Evolutionary conservation across 1,139 yeast species (phyloP).

Genomic region (Zygotorulaspora mrakii): DNA sequence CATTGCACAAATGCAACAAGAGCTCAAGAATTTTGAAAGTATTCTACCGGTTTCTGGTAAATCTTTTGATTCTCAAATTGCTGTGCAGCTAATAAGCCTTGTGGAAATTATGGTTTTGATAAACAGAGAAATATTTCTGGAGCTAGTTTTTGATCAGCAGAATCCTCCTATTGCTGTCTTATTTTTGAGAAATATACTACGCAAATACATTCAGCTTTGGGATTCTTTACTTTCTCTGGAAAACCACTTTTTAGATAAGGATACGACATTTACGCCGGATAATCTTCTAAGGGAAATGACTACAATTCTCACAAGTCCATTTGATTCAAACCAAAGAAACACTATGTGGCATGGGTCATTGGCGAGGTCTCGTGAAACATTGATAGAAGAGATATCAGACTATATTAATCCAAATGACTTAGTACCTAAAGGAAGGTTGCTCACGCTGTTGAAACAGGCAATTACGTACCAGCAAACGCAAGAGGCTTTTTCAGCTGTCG

Average conservation of each 20-base stretch:
- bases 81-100: slow-evolving; percentile 19
- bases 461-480: slow-evolving; percentile 44
- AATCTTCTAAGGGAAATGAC: slow-evolving; percentile 29
- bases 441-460: slow-evolving; percentile 51
- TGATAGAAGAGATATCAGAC: slow-evolving; percentile 45
- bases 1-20: slow-evolving; percentile 17
- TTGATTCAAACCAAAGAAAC: slow-evolving; percentile 22
- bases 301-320: slow-evolving; percentile 30
- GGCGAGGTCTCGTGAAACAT: slow-evolving; percentile 41
- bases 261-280: slow-evolving; percentile 29
- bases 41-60: slow-evolving; percentile 28
- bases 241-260: slow-evolving; percentile 26
- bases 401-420: slow-evolving; percentile 50
- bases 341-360: slow-evolving; percentile 41
- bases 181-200: slow-evolving; percentile 41
- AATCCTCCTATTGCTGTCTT: slow-evolving; percentile 42
- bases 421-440: slow-evolving; percentile 51
- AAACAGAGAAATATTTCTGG: slow-evolving; percentile 41
- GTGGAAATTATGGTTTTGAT: slow-evolving; percentile 38
- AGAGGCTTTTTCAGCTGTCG: slow-evolving; percentile 39
- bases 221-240: slow-evolving; percentile 38
- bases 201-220: slow-evolving; percentile 37
- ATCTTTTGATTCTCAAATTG: slow-evolving; percentile 10
- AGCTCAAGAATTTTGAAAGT: slow-evolving; percentile 13
- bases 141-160: slow-evolving; percentile 38